A percentile compares a stretch with the other conserved stretches of the same genome.
phyloP scores from a whole-genome alignment of 1,284 basidiomycete species.

The Boletus sp. region DNA sequence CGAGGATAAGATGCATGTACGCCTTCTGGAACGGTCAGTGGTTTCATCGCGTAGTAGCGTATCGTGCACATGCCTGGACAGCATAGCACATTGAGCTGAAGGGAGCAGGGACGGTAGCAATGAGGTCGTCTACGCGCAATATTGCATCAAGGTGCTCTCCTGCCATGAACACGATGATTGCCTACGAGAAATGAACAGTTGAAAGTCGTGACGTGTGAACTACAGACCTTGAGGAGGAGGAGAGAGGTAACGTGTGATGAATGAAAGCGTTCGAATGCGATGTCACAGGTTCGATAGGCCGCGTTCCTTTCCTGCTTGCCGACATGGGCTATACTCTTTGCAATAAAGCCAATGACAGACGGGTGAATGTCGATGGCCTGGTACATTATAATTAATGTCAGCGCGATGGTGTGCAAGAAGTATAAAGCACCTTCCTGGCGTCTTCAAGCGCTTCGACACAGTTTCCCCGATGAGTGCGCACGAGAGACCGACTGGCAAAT shows the following conservation, averaged over 20 bases:
- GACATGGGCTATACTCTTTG: background rate
- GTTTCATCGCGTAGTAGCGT: no score
- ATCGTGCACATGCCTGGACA: background rate
- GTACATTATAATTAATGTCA: background rate
- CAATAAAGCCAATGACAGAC: background rate
- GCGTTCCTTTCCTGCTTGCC: background rate
- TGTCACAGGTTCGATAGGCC: background rate
- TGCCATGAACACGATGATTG: background rate
- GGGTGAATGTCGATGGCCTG: background rate
- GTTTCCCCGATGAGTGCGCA: background rate
- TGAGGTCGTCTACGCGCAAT: background rate
- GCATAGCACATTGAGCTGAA: background rate
- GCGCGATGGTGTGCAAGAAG: background rate
- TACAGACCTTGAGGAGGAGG: background rate
- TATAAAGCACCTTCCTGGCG: background rate
- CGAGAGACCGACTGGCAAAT: background rate
- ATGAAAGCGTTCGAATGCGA: background rate
- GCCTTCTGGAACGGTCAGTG: background rate
- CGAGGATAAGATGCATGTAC: background rate
- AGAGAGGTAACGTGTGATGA: background rate
- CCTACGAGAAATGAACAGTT: background rate
- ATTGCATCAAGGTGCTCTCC: background rate
- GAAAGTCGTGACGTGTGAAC: accelerated
- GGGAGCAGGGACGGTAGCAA: background rate
- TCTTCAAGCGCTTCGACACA: background rate